Evolutionary conservation across 495 filamentous ascomycete genomes (phyloP).

Genomic region (Bathelium albidoporum): DNA sequence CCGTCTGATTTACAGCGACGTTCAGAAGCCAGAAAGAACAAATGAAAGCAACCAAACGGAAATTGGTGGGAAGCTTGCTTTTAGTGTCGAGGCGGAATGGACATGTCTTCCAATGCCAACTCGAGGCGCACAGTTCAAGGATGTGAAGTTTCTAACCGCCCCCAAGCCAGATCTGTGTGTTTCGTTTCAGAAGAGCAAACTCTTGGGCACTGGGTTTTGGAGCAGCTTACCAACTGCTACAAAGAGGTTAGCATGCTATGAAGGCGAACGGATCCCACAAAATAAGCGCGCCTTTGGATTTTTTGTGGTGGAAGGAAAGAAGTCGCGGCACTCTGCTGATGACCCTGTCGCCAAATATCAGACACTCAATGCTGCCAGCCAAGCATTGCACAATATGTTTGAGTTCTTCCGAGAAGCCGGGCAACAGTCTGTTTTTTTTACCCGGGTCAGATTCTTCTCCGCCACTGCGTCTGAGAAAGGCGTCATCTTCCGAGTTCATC

Average conservation of each 20-base stretch:
- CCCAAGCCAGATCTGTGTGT: neutral
- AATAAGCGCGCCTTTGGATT: neutral
- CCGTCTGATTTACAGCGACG: neutral
- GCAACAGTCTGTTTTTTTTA: neutral
- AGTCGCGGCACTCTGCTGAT: neutral
- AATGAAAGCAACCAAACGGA: neutral
- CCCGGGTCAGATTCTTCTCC: neutral
- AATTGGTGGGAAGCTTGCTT: neutral
- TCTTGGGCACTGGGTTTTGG: neutral
- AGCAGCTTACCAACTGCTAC: neutral
- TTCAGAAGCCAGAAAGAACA: neutral
- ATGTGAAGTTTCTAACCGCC: neutral
- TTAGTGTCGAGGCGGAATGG: neutral
- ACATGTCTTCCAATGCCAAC: neutral
- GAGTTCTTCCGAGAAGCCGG: neutral
- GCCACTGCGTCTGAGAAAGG: neutral
- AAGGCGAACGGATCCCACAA: neutral
- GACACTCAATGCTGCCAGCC: neutral
- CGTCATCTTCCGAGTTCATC: neutral
- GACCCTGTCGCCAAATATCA: neutral
- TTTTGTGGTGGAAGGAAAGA: conserved; percentile 1
- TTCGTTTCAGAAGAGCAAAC: neutral
- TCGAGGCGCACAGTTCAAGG: neutral
- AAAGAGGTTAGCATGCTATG: neutral
- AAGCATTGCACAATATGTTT: neutral